phyloP scores from a whole-genome alignment of 2,329 filamentous ascomycete genomes.

The Colletotrichum sp. region DNA sequence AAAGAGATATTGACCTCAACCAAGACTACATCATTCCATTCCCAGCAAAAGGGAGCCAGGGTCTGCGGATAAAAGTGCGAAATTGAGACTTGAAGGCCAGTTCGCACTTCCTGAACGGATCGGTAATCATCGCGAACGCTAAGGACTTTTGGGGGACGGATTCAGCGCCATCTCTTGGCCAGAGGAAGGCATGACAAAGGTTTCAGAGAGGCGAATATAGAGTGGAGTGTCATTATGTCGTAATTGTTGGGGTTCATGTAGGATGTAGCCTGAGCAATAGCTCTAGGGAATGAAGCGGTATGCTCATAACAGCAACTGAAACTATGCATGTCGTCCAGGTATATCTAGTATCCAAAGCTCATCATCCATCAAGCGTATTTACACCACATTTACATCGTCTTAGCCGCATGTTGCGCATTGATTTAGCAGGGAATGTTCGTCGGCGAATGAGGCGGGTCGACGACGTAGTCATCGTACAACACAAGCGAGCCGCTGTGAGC shows the following conservation, averaged over 20 bases:
- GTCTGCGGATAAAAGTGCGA: neutral
- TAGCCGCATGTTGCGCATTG: neutral
- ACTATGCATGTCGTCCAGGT: neutral
- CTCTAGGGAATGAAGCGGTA: neutral
- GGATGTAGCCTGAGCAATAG: neutral
- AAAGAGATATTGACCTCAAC: neutral
- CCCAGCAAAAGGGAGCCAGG: neutral
- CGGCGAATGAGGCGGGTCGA: neutral
- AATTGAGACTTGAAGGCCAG: neutral
- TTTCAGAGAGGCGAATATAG: too few relatives aligned
- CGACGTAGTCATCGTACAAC: constrained; percentile 6
- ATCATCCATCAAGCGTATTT: neutral
- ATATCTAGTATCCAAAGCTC: neutral
- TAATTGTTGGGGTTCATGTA: neutral
- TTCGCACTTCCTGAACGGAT: neutral
- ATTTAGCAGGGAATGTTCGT: constrained; percentile 3
- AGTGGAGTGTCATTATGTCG: neutral
- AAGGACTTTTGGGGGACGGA: neutral
- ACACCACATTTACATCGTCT: neutral
- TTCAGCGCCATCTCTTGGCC: neutral
- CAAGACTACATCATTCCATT: neutral
- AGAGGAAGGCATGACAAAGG: neutral
- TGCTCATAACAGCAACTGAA: neutral
- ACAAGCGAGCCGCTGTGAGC: neutral
- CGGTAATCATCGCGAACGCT: neutral